Evolutionary conservation across 2,329 filamentous ascomycete species (phyloP).

Genomic region (Cladosporium austrohemisphaericum): DNA sequence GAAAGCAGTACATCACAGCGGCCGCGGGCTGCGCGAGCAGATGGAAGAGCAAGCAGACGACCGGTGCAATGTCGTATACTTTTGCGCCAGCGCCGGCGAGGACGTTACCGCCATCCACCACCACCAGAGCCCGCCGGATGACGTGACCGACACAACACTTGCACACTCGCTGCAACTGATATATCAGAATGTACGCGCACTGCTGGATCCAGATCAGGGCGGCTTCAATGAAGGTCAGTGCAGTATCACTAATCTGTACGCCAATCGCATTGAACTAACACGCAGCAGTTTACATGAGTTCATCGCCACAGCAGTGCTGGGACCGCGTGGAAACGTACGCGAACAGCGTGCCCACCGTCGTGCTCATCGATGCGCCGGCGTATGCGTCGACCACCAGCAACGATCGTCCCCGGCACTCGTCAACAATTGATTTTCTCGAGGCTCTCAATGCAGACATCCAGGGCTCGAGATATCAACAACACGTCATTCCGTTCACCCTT

Average conservation of each 20-base stretch:
- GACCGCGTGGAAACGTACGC: slow-evolving; percentile 26
- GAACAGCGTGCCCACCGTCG: slow-evolving; percentile 23
- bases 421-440: slow-evolving; percentile 23
- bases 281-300: slow-evolving; percentile 29
- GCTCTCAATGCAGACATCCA: slow-evolving; percentile 24
- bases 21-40: slow-evolving; percentile 15
- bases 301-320: slow-evolving; percentile 24
- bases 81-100: slow-evolving; percentile 24
- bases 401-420: slow-evolving; percentile 6
- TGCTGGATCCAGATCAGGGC: slow-evolving; percentile 32
- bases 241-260: too few relatives aligned
- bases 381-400: slow-evolving; percentile 8
- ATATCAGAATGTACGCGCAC: slow-evolving; percentile 27
- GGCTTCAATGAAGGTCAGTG: slow-evolving; percentile 31
- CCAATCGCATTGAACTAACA: slow-evolving; percentile 17
- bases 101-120: slow-evolving; percentile 26
- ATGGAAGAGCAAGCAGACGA: slow-evolving; percentile 30
- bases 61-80: slow-evolving; percentile 32
- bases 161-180: slow-evolving; percentile 20
- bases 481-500: slow-evolving; percentile 28
- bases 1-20: slow-evolving; percentile 3
- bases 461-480: slow-evolving; percentile 25
- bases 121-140: slow-evolving; percentile 18
- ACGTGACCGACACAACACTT: slow-evolving; percentile 4
- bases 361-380: slow-evolving; percentile 26